phyloP scores from a whole-genome alignment of 768 basidiomycete species.

The Pilatotrama ljubarskyi region DNA sequence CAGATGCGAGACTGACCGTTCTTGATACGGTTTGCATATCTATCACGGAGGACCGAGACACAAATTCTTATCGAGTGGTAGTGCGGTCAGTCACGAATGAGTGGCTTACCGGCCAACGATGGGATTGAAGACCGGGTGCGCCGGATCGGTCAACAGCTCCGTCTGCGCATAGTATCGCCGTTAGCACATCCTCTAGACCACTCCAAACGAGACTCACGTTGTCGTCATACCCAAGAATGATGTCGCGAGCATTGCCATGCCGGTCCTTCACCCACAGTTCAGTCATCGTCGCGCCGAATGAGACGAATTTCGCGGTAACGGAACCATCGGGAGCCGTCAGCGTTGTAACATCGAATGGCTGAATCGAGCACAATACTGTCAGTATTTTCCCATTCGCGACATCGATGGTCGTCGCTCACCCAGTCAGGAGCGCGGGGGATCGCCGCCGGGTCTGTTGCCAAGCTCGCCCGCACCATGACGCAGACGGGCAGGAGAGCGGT shows the following conservation, averaged over 20 bases:
- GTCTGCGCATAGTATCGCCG: slow-evolving; percentile 29
- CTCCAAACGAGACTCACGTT: slow-evolving; percentile 36
- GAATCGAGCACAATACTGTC: neutral
- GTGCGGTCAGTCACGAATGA: neutral
- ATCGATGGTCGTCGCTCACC: neutral
- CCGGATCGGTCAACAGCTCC: slow-evolving; percentile 43
- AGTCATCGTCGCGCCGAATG: slow-evolving; percentile 56
- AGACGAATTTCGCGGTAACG: slow-evolving; percentile 58
- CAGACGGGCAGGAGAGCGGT: neutral
- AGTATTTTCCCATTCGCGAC: neutral
- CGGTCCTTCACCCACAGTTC: slow-evolving; percentile 58
- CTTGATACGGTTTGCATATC: slow-evolving; percentile 55
- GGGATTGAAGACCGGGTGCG: slow-evolving; percentile 46
- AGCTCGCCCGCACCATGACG: neutral
- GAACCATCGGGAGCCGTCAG: slow-evolving; percentile 54
- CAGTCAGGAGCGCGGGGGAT: slow-evolving; percentile 11
- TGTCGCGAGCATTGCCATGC: slow-evolving; percentile 47
- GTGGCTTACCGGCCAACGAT: slow-evolving; percentile 26
- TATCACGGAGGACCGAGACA: no score
- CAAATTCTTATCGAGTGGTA: no score
- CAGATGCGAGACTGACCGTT: slow-evolving; percentile 37
- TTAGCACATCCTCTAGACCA: neutral
- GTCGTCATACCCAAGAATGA: slow-evolving; percentile 61
- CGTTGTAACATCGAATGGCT: slow-evolving; percentile 52
- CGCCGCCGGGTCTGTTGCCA: neutral